A percentile compares a stretch with the other conserved stretches of the same genome.
phyloP scores from a whole-genome alignment of 176 grass and related monocot species.

The Guadua angustifolia region DNA sequence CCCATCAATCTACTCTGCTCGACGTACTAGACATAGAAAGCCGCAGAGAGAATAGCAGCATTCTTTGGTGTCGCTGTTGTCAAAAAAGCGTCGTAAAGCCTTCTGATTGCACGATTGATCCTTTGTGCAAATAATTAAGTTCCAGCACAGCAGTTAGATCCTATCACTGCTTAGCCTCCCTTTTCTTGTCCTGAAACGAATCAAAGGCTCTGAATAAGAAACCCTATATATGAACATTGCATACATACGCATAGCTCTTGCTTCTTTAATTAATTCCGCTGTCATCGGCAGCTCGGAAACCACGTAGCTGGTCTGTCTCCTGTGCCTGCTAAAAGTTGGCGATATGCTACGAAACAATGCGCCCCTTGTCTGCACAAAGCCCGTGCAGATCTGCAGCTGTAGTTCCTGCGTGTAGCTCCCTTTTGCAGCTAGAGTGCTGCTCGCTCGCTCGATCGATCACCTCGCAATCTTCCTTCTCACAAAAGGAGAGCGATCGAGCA shows the following conservation, averaged over 20 bases:
- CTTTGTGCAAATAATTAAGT: background rate
- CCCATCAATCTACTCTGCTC: background rate
- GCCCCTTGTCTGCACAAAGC: conserved; percentile 36
- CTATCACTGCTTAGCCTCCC: background rate
- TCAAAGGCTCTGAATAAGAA: background rate
- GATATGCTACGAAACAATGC: conserved; percentile 19
- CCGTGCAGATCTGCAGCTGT: background rate
- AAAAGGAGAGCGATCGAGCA: conserved; percentile 21
- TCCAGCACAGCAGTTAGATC: background rate
- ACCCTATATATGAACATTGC: background rate
- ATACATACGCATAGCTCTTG: background rate
- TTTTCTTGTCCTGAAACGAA: conserved; percentile 5
- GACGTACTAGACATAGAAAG: background rate
- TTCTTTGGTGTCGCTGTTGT: background rate
- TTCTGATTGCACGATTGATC: background rate
- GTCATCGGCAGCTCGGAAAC: background rate
- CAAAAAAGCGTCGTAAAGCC: background rate
- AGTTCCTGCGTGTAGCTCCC: background rate
- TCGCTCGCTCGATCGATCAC: background rate
- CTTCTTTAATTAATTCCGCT: background rate
- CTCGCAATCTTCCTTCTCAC: conserved; percentile 41
- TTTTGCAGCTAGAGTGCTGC: conserved; percentile 25
- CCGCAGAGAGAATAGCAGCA: background rate
- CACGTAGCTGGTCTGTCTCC: conserved; percentile 8
- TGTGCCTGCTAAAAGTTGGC: conserved; percentile 35